Evolutionary conservation across 805 yeast genomes (phyloP).

Genomic region (Ogataea naganishii): DNA sequence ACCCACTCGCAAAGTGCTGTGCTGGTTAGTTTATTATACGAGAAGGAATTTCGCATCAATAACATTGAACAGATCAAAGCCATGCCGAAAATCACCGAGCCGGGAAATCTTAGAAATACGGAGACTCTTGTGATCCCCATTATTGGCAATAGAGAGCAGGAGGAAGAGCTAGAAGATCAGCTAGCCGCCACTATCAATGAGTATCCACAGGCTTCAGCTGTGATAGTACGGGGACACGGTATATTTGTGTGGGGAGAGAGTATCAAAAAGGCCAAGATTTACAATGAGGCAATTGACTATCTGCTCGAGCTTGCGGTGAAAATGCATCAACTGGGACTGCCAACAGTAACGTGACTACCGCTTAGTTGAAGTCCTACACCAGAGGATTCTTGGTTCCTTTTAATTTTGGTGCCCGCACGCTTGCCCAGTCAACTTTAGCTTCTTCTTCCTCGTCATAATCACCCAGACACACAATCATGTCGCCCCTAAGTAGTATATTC

Average conservation of each 20-base stretch:
- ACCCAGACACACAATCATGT: slow-evolving; percentile 49
- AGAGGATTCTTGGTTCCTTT: slow-evolving; percentile 24
- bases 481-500: slow-evolving; percentile 48
- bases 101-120: slow-evolving; percentile 62
- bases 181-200: slow-evolving; percentile 54
- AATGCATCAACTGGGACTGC: slow-evolving; percentile 65
- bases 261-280: slow-evolving; percentile 87
- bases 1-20: slow-evolving; percentile 91
- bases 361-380: too few relatives aligned
- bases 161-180: slow-evolving; percentile 68
- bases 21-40: slow-evolving; percentile 62
- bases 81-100: slow-evolving; percentile 56
- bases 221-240: slow-evolving; percentile 88
- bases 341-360: slow-evolving; percentile 36
- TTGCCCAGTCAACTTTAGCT: slow-evolving; percentile 31
- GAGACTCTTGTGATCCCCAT: slow-evolving; percentile 82
- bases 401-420: slow-evolving; percentile 14
- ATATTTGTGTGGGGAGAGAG: slow-evolving; percentile 94
- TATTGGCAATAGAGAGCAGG: slow-evolving; percentile 84
- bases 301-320: slow-evolving; percentile 76
- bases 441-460: slow-evolving; percentile 37
- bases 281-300: slow-evolving; percentile 90
- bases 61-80: slow-evolving; percentile 93
- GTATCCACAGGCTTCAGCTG: slow-evolving; percentile 78
- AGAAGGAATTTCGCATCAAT: slow-evolving; percentile 63